These are phyloP conservation scores for Clohesyomyces aquaticus DNA, from an alignment of 495 filamentous ascomycete species.

Conservation along the genomic window DNA sequence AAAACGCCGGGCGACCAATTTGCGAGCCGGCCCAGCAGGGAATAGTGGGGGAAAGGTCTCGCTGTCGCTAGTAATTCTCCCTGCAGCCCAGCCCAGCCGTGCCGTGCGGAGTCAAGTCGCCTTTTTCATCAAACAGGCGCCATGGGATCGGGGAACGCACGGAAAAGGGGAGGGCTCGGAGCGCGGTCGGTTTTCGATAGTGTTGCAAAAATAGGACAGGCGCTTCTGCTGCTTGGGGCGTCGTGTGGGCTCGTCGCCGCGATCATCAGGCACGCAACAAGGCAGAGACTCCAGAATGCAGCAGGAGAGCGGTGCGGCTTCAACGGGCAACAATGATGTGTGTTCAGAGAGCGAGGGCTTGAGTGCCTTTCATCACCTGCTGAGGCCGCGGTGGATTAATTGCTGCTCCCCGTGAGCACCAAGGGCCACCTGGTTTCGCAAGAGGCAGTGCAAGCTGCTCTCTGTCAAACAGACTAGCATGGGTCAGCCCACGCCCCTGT, in stretches of 20 bases:
- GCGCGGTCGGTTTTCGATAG: slow-evolving; percentile 20
- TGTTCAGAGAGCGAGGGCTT: too few relatives aligned
- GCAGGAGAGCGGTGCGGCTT: neutral
- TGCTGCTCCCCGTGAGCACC: neutral
- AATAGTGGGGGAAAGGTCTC: neutral
- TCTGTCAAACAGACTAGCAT: slow-evolving; percentile 9
- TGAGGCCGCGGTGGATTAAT: neutral
- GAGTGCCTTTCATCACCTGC: neutral
- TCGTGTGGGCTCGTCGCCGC: neutral
- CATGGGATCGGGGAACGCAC: slow-evolving; percentile 13
- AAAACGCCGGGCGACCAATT: slow-evolving; percentile 19
- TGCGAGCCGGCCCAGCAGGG: slow-evolving; percentile 14
- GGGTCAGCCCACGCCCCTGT: slow-evolving; percentile 11
- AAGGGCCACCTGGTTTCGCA: slow-evolving; percentile 6
- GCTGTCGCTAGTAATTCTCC: slow-evolving; percentile 11
- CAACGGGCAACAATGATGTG: neutral
- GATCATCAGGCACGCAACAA: slow-evolving; percentile 6
- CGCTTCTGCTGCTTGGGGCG: neutral
- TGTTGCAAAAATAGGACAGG: slow-evolving; percentile 5
- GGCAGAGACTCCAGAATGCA: neutral
- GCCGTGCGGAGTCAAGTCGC: slow-evolving; percentile 8
- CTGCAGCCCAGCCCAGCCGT: slow-evolving; percentile 12
- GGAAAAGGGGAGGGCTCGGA: slow-evolving; percentile 10
- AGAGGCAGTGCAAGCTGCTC: slow-evolving; percentile 15
- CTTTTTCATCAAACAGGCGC: slow-evolving; percentile 20